Percentiles rank a stretch among this genome's conserved stretches.
Evolutionary conservation across 352 stramenopile genomes (phyloP).

Genomic region (Phytophthora boehmeriae): DNA sequence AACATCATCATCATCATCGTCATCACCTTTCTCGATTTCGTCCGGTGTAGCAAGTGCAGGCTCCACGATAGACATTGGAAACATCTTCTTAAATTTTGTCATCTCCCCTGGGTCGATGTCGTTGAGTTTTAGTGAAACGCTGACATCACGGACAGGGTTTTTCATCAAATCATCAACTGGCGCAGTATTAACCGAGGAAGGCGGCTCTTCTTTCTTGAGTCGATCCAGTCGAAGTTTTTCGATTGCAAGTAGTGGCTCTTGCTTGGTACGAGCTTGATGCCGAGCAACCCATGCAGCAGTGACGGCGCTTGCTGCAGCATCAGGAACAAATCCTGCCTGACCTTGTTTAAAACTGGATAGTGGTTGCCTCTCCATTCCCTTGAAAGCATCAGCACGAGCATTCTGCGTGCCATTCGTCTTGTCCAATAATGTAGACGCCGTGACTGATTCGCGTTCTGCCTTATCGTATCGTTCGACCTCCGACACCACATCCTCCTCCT

Average conservation of each 20-base stretch:
- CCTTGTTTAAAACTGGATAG: constrained; percentile 18
- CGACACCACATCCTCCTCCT: constrained; percentile 37
- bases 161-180: neutral
- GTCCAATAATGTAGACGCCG: constrained; percentile 1
- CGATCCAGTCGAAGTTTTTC: constrained; percentile 38
- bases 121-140: constrained; percentile 53
- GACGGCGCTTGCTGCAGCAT: constrained; percentile 24
- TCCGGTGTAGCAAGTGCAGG: neutral
- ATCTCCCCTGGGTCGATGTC: constrained; percentile 36
- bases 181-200: neutral
- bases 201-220: constrained; percentile 23
- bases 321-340: constrained; percentile 11
- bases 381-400: constrained; percentile 30
- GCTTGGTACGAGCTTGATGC: constrained; percentile 44
- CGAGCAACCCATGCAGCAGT: constrained; percentile 40
- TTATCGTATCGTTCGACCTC: constrained; percentile 25
- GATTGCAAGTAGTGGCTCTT: constrained; percentile 54
- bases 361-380: constrained; percentile 28
- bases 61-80: constrained; percentile 40
- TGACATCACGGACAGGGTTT: constrained; percentile 26
- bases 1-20: constrained; percentile 50
- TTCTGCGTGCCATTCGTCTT: constrained; percentile 25
- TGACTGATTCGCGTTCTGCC: constrained; percentile 14
- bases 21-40: constrained; percentile 13
- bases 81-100: constrained; percentile 34